A percentile compares a stretch with the other conserved stretches of the same genome.
Evolutionary conservation across 2,329 filamentous ascomycete species (phyloP).

Genomic region (Pseudonectria foliicola): DNA sequence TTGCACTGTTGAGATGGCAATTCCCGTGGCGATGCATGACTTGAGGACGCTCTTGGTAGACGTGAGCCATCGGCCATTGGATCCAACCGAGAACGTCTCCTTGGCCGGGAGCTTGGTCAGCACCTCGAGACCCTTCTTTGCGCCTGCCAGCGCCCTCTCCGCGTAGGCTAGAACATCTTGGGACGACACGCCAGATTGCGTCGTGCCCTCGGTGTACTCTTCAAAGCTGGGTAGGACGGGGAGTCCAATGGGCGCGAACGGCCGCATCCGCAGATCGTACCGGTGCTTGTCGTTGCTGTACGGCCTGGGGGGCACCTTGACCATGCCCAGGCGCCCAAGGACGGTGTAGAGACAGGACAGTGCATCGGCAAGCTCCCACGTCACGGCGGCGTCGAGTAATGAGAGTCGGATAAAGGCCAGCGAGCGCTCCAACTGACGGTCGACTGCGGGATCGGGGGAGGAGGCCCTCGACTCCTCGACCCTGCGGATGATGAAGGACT

Average conservation of each 20-base stretch:
- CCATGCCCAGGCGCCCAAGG: constrained; percentile 49
- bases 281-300: constrained; percentile 63
- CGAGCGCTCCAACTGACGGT: constrained; percentile 40
- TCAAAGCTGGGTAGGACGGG: constrained; percentile 60
- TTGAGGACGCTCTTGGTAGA: constrained; percentile 55
- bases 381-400: constrained; percentile 59
- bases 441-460: constrained; percentile 20
- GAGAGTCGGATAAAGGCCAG: constrained; percentile 51
- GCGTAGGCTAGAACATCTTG: constrained; percentile 38
- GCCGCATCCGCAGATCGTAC: constrained; percentile 82
- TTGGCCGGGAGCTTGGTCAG: constrained; percentile 43
- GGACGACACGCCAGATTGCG: constrained; percentile 32
- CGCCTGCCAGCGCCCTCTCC: constrained; percentile 37
- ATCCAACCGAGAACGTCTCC: constrained; percentile 49
- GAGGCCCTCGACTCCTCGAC: constrained; percentile 23
- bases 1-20: constrained; percentile 54
- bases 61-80: constrained; percentile 55
- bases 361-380: constrained; percentile 48
- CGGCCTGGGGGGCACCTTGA: constrained; percentile 47
- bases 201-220: constrained; percentile 44
- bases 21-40: constrained; percentile 63
- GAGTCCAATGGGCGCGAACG: constrained; percentile 62
- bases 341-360: constrained; percentile 58
- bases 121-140: constrained; percentile 50
- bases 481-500: constrained; percentile 50